Percentiles rank a stretch among this genome's conserved stretches.
Conservation (phyloP, 176 grass and related monocot species). For the Alloteropsis semialata region DNA sequence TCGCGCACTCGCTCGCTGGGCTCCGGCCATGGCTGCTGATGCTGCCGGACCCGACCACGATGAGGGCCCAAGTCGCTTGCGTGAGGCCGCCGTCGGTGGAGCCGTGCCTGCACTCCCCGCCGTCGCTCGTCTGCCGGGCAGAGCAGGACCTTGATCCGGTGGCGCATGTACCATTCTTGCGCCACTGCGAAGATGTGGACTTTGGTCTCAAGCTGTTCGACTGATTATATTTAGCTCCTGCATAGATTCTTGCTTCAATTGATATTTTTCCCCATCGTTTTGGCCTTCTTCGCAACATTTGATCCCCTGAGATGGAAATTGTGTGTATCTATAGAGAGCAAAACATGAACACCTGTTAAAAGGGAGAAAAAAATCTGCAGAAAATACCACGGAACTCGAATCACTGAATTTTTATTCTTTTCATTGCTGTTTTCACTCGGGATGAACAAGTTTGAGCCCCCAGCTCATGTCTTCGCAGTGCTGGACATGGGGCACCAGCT, state of each 20-base stretch:
- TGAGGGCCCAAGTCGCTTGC: slow-evolving; percentile 41
- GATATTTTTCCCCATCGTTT: too few relatives aligned
- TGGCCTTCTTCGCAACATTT: neutral
- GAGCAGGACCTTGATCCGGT: slow-evolving; percentile 29
- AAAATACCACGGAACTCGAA: neutral
- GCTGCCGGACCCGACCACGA: neutral
- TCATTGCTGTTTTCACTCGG: slow-evolving; percentile 14
- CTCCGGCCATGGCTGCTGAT: slow-evolving; percentile 41
- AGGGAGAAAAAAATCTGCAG: too few relatives aligned
- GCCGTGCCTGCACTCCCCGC: slow-evolving; percentile 78
- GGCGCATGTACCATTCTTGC: slow-evolving; percentile 39
- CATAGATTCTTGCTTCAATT: neutral
- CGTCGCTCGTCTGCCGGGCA: slow-evolving; percentile 51
- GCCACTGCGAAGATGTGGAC: slow-evolving; percentile 54
- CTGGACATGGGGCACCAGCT: slow-evolving; percentile 42
- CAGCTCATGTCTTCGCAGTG: slow-evolving; percentile 53
- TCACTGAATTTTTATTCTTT: neutral
- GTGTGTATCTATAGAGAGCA: neutral
- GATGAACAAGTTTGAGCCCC: slow-evolving; percentile 49
- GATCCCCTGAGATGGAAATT: neutral
- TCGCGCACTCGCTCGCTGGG: slow-evolving; percentile 60
- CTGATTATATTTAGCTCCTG: slow-evolving; percentile 18
- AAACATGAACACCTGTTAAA: neutral
- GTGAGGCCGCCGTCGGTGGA: slow-evolving; percentile 51
- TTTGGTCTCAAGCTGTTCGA: slow-evolving; percentile 58